Evolutionary conservation across 345 rosid genomes (phyloP).

Genomic region (Eucalyptus albens): DNA sequence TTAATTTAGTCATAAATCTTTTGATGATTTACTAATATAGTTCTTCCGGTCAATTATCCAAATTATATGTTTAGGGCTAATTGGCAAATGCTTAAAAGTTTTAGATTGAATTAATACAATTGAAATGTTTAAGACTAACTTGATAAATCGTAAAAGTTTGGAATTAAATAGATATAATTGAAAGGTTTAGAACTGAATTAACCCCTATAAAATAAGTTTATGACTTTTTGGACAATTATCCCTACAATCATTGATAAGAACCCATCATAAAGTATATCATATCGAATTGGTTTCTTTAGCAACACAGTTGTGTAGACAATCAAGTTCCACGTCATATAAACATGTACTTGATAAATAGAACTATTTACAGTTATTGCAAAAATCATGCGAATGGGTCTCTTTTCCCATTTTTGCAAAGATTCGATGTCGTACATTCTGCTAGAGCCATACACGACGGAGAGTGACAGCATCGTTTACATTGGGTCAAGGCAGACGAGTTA

Average conservation of each 20-base stretch:
- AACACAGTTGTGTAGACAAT: neutral
- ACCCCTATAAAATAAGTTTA: too few relatives aligned
- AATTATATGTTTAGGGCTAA: neutral
- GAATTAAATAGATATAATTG: too few relatives aligned
- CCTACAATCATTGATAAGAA: neutral
- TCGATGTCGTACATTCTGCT: neutral
- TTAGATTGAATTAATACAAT: too few relatives aligned
- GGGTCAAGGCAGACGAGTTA: neutral
- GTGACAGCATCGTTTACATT: neutral
- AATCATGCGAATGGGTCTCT: neutral
- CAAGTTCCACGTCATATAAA: neutral
- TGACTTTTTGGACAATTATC: neutral
- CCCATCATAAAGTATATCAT: neutral
- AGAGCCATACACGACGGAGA: neutral
- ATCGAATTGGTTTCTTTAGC: neutral
- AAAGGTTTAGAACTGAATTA: accelerated
- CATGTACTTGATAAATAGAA: neutral
- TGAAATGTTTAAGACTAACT: too few relatives aligned
- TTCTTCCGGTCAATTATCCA: neutral
- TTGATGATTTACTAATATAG: neutral
- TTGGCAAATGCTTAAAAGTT: too few relatives aligned
- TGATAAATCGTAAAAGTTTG: too few relatives aligned
- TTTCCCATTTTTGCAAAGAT: neutral
- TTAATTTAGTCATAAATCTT: too few relatives aligned
- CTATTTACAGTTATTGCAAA: neutral